phyloP scores from a whole-genome alignment of 306 rosid species.

The Coriaria nepalensis region DNA sequence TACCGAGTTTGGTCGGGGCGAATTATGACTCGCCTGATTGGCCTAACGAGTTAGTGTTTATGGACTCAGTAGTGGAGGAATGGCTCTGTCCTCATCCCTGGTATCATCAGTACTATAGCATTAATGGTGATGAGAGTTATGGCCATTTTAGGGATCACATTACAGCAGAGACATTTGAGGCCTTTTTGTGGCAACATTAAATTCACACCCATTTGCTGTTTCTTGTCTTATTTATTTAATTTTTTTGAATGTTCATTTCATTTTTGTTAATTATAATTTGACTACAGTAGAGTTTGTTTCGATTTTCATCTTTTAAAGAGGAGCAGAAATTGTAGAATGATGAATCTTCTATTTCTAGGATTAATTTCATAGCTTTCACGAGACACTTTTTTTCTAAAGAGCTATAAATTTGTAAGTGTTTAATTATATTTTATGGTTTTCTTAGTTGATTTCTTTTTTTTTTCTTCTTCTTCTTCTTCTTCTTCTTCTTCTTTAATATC shows the following conservation, averaged over 20 bases:
- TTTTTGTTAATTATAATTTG: too few species aligned
- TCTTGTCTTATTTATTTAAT: conserved; percentile 1
- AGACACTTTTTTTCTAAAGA: too few species aligned
- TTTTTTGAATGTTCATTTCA: not conserved
- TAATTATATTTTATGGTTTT: too few species aligned
- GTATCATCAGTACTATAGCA: conserved; percentile 17
- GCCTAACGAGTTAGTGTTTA: conserved; percentile 32
- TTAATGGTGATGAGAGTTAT: conserved; percentile 18
- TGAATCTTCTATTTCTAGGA: too few species aligned
- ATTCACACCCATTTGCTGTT: not conserved
- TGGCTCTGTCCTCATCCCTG: conserved; percentile 34
- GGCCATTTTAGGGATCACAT: conserved; percentile 25
- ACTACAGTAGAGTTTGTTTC: too few species aligned
- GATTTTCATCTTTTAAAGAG: too few species aligned
- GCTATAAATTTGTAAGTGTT: too few species aligned
- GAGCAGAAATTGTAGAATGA: too few species aligned
- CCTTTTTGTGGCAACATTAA: conserved; percentile 38
- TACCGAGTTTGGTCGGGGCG: conserved; percentile 29
- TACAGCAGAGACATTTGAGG: conserved; percentile 27
- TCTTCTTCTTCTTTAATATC: too few species aligned
- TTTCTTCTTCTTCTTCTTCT: too few species aligned
- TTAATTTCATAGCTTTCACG: too few species aligned
- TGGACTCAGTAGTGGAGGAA: conserved; percentile 30
- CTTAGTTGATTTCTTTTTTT: too few species aligned
- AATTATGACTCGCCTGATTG: conserved; percentile 31